A percentile compares a stretch with the other conserved stretches of the same genome.
Evolutionary conservation across 1,284 basidiomycete species (phyloP).

Genomic region (Sanghuangporus weigelae): DNA sequence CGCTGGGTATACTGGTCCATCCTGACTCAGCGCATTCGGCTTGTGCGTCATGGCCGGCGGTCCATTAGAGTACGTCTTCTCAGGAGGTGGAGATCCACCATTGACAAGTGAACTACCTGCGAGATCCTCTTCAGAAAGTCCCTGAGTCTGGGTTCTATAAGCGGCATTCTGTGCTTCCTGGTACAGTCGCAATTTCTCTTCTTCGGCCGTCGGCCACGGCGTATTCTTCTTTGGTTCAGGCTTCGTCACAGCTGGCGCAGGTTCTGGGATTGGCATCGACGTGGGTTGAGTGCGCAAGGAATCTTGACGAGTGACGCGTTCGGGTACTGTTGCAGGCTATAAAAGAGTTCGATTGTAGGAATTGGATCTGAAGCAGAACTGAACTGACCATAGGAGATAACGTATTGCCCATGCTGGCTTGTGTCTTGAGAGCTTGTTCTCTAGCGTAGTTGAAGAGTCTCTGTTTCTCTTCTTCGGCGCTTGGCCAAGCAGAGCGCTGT

Average conservation of each 20-base stretch:
- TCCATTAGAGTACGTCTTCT: constrained; percentile 4
- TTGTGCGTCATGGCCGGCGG: neutral
- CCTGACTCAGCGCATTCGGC: neutral
- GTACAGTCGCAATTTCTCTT: constrained; percentile 21
- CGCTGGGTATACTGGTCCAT: neutral
- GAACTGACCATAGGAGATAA: constrained; percentile 9
- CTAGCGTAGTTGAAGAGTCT: constrained; percentile 60
- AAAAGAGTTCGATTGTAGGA: neutral
- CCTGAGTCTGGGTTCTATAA: constrained; percentile 12
- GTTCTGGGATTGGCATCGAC: constrained; percentile 6
- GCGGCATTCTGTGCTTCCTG: constrained; percentile 18
- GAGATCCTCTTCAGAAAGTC: neutral
- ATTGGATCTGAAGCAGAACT: neutral
- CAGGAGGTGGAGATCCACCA: constrained; percentile 9
- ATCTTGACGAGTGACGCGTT: neutral
- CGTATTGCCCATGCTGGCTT: constrained; percentile 14
- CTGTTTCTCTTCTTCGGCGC: constrained; percentile 70
- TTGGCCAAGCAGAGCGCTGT: constrained; percentile 41
- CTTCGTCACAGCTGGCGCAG: neutral
- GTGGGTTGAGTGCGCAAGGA: neutral
- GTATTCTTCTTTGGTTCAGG: neutral
- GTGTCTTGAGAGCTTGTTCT: constrained; percentile 25
- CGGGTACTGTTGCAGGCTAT: neutral
- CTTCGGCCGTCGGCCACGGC: constrained; percentile 20
- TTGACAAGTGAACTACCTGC: neutral